phyloP scores from a whole-genome alignment of 192 early-diverging fungal species.

The Coemansia sp. region DNA sequence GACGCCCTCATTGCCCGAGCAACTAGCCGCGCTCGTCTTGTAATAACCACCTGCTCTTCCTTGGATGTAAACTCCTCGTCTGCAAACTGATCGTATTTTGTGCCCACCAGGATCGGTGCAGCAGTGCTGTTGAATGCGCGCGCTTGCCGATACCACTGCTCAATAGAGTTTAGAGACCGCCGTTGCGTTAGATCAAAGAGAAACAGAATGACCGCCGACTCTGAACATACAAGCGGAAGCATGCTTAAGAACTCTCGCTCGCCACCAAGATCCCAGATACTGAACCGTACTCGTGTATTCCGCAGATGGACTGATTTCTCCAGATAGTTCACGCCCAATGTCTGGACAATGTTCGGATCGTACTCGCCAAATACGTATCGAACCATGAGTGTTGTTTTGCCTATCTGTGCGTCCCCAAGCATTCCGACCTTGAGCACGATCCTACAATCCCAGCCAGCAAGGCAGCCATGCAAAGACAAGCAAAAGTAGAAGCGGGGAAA shows the following conservation, averaged over 20 bases:
- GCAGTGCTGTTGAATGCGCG: conserved; percentile 95
- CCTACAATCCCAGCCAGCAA: conserved; percentile 20
- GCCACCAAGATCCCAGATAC: conserved; percentile 97
- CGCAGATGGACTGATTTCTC: conserved; percentile 91
- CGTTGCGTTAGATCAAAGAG: conserved; percentile 95
- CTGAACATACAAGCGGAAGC: conserved; percentile 95
- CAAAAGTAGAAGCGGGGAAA: neutral
- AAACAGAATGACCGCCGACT: conserved; percentile 92
- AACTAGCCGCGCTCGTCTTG: conserved; percentile 86
- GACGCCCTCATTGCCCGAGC: conserved; percentile 94
- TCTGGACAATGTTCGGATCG: conserved; percentile 94
- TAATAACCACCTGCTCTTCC: conserved; percentile 93
- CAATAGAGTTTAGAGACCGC: conserved; percentile 88
- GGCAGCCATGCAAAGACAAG: neutral
- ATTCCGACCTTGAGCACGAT: conserved; percentile 94
- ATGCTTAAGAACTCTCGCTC: conserved; percentile 97
- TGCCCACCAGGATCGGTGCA: conserved; percentile 92
- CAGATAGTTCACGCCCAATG: conserved; percentile 95
- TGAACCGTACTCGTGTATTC: conserved; percentile 92
- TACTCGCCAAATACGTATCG: conserved; percentile 96
- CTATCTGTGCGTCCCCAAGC: conserved; percentile 95
- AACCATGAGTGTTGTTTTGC: conserved; percentile 96
- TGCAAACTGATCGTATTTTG: conserved; percentile 94
- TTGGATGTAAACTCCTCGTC: conserved; percentile 59
- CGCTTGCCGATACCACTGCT: conserved; percentile 96